phyloP scores from a whole-genome alignment of 2,329 filamentous ascomycete genomes.

The Ophiostoma ulmi region DNA sequence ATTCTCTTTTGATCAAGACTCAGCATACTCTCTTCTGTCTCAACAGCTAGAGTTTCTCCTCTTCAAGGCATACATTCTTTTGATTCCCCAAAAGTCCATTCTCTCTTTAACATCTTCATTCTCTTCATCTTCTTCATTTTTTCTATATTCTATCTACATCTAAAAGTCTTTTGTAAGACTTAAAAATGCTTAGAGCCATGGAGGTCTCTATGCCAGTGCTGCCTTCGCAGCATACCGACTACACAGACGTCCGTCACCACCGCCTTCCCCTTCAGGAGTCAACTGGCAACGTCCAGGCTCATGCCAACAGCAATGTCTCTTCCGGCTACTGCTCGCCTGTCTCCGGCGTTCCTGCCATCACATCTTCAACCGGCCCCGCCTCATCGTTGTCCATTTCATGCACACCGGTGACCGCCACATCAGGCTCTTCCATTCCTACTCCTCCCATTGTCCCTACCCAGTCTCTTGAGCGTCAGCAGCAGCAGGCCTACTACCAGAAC shows the following conservation, averaged over 20 bases:
- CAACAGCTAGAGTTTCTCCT: neutral
- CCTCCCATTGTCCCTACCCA: conserved; percentile 48
- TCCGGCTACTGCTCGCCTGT: conserved; percentile 41
- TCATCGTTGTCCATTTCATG: conserved; percentile 24
- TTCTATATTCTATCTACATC: conserved; percentile 32
- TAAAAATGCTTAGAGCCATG: conserved; percentile 32
- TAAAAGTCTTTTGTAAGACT: conserved; percentile 7
- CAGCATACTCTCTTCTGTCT: neutral
- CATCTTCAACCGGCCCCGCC: conserved; percentile 20
- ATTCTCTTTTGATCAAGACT: conserved; percentile 10
- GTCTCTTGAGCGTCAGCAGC: conserved; percentile 38
- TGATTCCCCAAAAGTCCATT: neutral
- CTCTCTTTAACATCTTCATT: neutral
- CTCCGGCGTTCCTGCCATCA: conserved; percentile 23
- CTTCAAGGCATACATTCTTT: conserved; percentile 10
- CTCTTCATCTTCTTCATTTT: conserved; percentile 6
- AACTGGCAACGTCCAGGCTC: conserved; percentile 47
- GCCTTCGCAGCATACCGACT: conserved; percentile 46
- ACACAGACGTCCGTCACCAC: conserved; percentile 41
- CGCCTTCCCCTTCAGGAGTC: conserved; percentile 49
- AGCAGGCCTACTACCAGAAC: conserved; percentile 25
- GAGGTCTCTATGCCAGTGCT: conserved; percentile 44
- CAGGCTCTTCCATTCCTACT: conserved; percentile 34
- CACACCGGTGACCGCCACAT: conserved; percentile 36
- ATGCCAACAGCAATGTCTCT: conserved; percentile 31